These are phyloP conservation scores for Malus domestica DNA, from an alignment of 306 rosid species.

Conservation along the genomic window DNA sequence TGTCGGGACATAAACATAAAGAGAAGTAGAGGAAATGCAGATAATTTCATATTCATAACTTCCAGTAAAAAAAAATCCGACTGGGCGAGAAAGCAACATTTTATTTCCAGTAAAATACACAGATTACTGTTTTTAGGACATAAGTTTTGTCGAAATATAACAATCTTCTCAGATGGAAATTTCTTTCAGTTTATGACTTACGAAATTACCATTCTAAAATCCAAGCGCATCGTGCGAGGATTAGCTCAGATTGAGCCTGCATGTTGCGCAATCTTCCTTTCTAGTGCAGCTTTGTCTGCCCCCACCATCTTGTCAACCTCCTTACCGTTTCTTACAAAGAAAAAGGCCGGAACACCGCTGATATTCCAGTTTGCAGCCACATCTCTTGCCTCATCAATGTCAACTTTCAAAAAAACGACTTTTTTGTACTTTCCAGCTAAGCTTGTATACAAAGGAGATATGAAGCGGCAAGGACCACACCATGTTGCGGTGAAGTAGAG, in stretches of 20 bases:
- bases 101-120: background rate
- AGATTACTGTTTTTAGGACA: background rate
- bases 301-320: conserved; percentile 66
- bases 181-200: background rate
- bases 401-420: conserved; percentile 60
- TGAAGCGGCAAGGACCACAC: conserved; percentile 86
- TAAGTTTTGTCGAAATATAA: conserved; percentile 9
- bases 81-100: background rate
- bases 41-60: background rate
- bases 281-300: conserved; percentile 53
- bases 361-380: conserved; percentile 64
- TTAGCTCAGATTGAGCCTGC: conserved; percentile 33
- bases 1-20: background rate
- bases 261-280: conserved; percentile 57
- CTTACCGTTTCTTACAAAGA: conserved; percentile 55
- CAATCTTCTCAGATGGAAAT: conserved; percentile 1
- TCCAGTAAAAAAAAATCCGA: background rate
- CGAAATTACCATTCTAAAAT: conserved; percentile 7
- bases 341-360: conserved; percentile 71
- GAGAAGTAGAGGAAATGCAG: background rate
- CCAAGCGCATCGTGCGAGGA: background rate
- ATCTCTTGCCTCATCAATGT: conserved; percentile 68
- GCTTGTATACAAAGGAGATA: conserved; percentile 60
- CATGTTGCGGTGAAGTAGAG: conserved; percentile 86
- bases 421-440: conserved; percentile 69